Evolutionary conservation across 306 rosid genomes (phyloP).

Genomic region (Fagus crenata): DNA sequence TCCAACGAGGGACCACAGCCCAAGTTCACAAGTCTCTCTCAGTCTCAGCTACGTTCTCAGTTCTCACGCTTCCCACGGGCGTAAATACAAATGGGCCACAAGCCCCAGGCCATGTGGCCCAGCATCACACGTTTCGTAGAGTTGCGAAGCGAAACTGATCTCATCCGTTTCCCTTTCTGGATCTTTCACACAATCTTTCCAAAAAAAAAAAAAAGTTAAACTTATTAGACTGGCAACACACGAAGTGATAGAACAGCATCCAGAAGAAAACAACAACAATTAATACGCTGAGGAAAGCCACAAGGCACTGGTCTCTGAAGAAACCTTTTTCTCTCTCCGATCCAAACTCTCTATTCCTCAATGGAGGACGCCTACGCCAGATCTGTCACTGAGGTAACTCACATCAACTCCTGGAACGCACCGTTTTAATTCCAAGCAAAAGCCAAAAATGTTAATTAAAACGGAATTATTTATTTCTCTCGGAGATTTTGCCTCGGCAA

Average conservation of each 20-base stretch:
- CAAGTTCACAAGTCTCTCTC: neutral
- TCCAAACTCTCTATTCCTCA: constrained; percentile 37
- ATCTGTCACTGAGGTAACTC: constrained; percentile 76
- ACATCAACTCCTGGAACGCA: too few relatives aligned
- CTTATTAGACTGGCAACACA: neutral
- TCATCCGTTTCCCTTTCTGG: too few relatives aligned
- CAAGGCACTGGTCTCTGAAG: constrained; percentile 1
- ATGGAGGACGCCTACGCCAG: constrained; percentile 96
- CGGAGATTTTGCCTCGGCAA: neutral
- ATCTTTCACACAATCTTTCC: neutral
- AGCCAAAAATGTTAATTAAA: too few relatives aligned
- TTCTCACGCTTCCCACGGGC: neutral
- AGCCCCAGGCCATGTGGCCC: constrained; percentile 7
- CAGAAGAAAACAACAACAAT: constrained; percentile 19
- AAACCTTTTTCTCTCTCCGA: constrained; percentile 24
- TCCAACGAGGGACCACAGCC: neutral
- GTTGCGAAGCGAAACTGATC: neutral
- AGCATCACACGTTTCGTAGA: neutral
- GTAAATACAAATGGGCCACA: neutral
- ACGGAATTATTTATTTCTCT: neutral
- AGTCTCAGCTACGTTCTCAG: neutral
- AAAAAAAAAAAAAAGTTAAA: neutral
- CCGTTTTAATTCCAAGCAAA: too few relatives aligned
- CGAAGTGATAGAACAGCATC: constrained; percentile 2
- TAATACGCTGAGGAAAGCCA: constrained; percentile 6